These are phyloP conservation scores for Syzygium aromaticum DNA, from an alignment of 345 rosid genomes.

Conservation along the genomic window DNA sequence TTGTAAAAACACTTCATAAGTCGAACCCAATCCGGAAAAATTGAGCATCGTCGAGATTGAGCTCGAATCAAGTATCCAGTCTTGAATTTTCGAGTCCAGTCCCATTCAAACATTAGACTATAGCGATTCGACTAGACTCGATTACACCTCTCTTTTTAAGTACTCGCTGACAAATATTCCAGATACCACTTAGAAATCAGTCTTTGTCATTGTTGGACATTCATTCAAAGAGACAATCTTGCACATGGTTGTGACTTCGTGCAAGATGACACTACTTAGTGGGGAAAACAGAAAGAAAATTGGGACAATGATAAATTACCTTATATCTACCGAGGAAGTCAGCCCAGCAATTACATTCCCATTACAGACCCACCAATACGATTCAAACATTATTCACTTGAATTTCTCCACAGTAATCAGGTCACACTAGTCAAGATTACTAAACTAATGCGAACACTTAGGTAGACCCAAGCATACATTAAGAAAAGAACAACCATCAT, in stretches of 20 bases:
- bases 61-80: not conserved
- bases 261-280: not conserved
- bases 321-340: not conserved
- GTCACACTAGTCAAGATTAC: not conserved
- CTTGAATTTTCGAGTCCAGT: accelerated
- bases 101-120: too few species aligned
- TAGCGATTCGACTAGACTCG: too few species aligned
- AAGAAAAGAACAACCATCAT: not conserved
- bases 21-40: not conserved
- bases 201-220: not conserved
- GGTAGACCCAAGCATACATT: not conserved
- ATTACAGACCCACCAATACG: not conserved
- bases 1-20: not conserved
- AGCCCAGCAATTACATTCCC: not conserved
- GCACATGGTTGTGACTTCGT: not conserved
- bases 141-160: not conserved
- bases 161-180: not conserved
- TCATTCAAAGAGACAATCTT: not conserved
- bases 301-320: not conserved
- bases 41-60: not conserved
- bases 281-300: not conserved
- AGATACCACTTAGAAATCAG: accelerated
- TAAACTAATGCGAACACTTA: not conserved
- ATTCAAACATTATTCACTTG: not conserved
- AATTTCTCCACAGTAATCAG: not conserved